Evolutionary conservation across 345 rosid species (phyloP), one percentile per base, ranked within the genome.

Genomic region (Hibiscus tridactylites): DNA sequence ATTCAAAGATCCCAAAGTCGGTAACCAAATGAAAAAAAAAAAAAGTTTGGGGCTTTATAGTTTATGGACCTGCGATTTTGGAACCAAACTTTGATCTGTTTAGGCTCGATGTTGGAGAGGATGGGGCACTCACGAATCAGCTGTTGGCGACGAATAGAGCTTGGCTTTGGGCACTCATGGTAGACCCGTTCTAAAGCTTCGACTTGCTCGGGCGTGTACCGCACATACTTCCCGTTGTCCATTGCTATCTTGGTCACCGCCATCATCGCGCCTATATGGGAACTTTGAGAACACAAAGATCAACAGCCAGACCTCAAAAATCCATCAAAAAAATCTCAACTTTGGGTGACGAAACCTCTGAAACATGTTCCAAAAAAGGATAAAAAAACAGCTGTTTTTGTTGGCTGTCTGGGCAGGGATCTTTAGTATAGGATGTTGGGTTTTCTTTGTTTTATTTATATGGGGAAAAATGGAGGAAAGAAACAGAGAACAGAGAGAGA

Each of bases 51-150:
- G 47, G 47, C 47, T 44, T 44, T 44, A 44, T 9, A 2, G 12
- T 44, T 44, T 49, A 49, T 15, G 44, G 53, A 89, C 94, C 91
- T 85, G 72, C 94, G 79, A 74, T 89, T 89, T 75, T 89, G 94
- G 75, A 89, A 89, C 94, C 94, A 89, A 79, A 89, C 94, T 81
- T 89, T 89, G 88, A 89, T 89, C 83, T 89, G 94, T 78, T 89
- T 89, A 26, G 94, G 94, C 82, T 89, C 94, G 52, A 89, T 87
- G 83, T 89, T 79, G 79, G 91, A 83, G 80, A 89, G 91, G 71
- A 89, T 89, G 0, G 90, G 90, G 74, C 90, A 89, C 58, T 89
- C 94, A 53, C 91, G 81, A 50, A 89, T 89, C 46, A 89, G 81
- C 83, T 89, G 94, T n/a, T 87, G 94, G 54, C 91, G 88, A 68